Conservation (phyloP, 2,329 filamentous ascomycete species). For the Arthrobotrys pseudoclavata region DNA sequence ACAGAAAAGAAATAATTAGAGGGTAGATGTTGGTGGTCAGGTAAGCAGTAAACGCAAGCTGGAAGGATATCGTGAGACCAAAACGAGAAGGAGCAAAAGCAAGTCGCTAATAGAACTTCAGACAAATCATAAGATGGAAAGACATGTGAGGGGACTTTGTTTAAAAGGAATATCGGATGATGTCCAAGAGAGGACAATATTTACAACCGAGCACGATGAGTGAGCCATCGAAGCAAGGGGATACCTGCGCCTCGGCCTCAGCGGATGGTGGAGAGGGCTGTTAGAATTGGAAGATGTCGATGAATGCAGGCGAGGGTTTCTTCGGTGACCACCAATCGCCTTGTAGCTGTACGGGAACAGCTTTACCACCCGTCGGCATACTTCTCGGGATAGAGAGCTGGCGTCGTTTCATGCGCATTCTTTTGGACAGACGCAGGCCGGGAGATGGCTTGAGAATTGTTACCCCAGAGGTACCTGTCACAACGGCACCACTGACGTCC, state of each 20-base stretch:
- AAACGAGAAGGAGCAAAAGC: constrained; percentile 30
- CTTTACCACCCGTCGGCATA: constrained; percentile 34
- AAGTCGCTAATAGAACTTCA: constrained; percentile 56
- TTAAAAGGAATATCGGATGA: constrained; percentile 26
- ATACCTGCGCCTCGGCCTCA: constrained; percentile 46
- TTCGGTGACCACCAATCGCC: constrained; percentile 51
- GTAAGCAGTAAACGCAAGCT: constrained; percentile 39
- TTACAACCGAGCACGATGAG: constrained; percentile 54
- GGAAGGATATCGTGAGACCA: constrained; percentile 40
- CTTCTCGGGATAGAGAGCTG: constrained; percentile 57
- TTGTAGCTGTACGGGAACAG: constrained; percentile 15
- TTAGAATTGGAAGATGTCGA: constrained; percentile 59
- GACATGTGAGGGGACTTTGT: constrained; percentile 37
- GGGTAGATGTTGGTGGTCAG: constrained; percentile 18
- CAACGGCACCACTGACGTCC: constrained; percentile 13
- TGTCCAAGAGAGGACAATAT: constrained; percentile 47
- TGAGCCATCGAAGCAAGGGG: constrained; percentile 55
- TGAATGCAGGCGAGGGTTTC: constrained; percentile 57
- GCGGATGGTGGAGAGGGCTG: constrained; percentile 13
- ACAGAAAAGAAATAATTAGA: constrained; percentile 37
- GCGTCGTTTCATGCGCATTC: constrained; percentile 58
- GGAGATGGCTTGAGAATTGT: constrained; percentile 57
- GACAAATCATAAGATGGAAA: constrained; percentile 31
- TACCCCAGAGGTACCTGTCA: constrained; percentile 26
- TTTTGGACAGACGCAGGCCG: constrained; percentile 56